These are phyloP conservation scores for Vanrija pseudolonga DNA, from an alignment of 1,284 basidiomycete species.

Conservation along the genomic window DNA sequence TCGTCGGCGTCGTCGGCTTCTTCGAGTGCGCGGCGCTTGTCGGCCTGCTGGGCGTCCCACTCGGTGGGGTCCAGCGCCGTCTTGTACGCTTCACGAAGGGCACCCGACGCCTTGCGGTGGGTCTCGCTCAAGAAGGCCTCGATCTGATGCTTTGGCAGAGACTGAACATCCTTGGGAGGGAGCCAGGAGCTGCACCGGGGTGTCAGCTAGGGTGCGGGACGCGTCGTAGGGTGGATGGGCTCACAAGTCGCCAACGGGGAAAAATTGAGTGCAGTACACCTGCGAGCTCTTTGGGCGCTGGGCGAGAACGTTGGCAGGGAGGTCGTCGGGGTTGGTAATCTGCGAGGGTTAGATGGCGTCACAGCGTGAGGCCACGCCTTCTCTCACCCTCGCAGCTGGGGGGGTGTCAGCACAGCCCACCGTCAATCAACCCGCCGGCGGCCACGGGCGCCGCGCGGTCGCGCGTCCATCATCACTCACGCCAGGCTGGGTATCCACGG, in stretches of 20 bases:
- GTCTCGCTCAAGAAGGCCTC: constrained; percentile 70
- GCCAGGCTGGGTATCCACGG: constrained; percentile 89
- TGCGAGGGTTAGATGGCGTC: constrained; percentile 13
- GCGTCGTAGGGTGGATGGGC: constrained; percentile 45
- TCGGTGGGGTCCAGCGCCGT: constrained; percentile 73
- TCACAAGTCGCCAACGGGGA: constrained; percentile 75
- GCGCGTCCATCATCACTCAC: constrained; percentile 32
- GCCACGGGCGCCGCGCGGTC: background rate
- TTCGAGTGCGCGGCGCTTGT: constrained; percentile 57
- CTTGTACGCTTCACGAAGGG: constrained; percentile 74
- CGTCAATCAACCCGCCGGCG: background rate
- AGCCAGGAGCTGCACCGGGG: constrained; percentile 70
- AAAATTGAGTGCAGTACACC: constrained; percentile 42
- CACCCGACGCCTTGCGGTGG: constrained; percentile 65
- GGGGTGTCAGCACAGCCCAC: constrained; percentile 2
- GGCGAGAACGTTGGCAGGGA: constrained; percentile 34
- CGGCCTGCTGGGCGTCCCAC: constrained; percentile 58
- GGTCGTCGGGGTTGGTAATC: constrained; percentile 38
- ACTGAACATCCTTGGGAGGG: constrained; percentile 72
- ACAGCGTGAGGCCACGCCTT: background rate
- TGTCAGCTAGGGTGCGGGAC: constrained; percentile 10
- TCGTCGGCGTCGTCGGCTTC: constrained; percentile 58
- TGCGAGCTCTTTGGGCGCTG: constrained; percentile 30
- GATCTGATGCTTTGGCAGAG: constrained; percentile 75
- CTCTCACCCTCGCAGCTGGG: constrained; percentile 19